Base-by-base conservation (phyloP, 2,329 filamentous ascomycete species). In the Venturia effusa region DNA sequence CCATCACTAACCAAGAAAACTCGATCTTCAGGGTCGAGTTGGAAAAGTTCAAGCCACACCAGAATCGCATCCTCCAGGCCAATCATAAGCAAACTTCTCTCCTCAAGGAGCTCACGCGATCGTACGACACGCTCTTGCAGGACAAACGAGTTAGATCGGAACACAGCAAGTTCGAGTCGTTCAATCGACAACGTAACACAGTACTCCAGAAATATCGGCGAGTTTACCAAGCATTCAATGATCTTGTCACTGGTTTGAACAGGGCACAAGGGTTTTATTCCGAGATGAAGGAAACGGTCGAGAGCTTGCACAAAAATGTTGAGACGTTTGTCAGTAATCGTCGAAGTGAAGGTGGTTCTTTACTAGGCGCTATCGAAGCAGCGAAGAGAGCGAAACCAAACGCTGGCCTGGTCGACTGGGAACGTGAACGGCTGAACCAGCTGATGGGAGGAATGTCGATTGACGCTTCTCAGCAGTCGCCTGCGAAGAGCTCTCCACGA, bases 371-470 rank as follows among this genome's bases (percentile, higher is more conserved):
- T 69, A 99, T 99, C 67, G 92, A 96, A 74, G 86, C 89, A 68
- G 86, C 88, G 61, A 88, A 62, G 37, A n/a, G 88, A 70, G 83
- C 84, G 4, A 84, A 82, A 61, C 87, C 78, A 43, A 77, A 78
- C 27, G 76, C 76, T n/a, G 77, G 76, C 37, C 79, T 82, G 64
- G 91, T 92, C 39, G 92, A 96, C 70, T 82, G 89, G 62, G 93
- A 97, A 73, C 87, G 90, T 64, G 91, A 96, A 71, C 85, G 93
- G 64, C 78, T 99, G 64, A 86, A 90, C 64, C 89, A 89, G 51
- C 79, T 99, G 48, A 97, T 99, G 94, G 92, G 97, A 71, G 86
- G 92, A 63, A 93, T 97, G 86, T 92, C 92, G 1, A 88, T 97
- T 77, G 90, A 93, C 45, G 73, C 74, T 11, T 73, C 73, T 0